phyloP scores from a whole-genome alignment of 768 basidiomycete species.

The Boletus rex-veris region DNA sequence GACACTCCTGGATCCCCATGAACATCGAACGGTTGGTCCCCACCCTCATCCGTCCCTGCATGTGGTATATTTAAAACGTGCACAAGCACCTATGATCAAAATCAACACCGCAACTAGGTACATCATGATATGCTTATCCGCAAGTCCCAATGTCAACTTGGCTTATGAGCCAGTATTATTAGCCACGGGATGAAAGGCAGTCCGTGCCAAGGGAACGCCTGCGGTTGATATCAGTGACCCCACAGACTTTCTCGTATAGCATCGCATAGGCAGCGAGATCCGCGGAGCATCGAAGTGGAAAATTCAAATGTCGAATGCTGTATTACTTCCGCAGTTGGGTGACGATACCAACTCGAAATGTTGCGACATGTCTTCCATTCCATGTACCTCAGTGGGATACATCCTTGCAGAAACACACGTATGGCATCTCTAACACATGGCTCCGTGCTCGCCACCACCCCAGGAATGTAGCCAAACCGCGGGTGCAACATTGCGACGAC shows the following conservation, averaged over 20 bases:
- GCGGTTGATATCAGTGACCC: conserved; percentile 1
- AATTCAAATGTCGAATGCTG: conserved; percentile 12
- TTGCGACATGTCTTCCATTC: conserved; percentile 14
- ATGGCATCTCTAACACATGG: not conserved
- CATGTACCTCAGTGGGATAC: conserved; percentile 6
- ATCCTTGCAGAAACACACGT: not conserved
- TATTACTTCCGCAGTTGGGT: conserved; percentile 11
- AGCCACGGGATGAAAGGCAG: conserved; percentile 11
- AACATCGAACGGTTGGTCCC: not conserved
- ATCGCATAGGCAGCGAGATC: conserved; percentile 12
- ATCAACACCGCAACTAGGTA: not conserved
- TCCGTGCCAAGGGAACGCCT: not conserved
- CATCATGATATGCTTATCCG: conserved; percentile 10
- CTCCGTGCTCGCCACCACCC: conserved; percentile 5
- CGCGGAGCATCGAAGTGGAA: conserved; percentile 12
- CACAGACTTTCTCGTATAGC: conserved; percentile 12
- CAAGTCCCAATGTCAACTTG: not conserved
- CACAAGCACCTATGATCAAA: not conserved
- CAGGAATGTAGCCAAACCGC: conserved; percentile 8
- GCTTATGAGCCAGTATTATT: conserved; percentile 4
- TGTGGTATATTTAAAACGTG: conserved; percentile 1
- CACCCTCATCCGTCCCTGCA: conserved; percentile 8
- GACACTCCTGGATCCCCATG: conserved; percentile 4
- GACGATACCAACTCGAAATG: conserved; percentile 3
- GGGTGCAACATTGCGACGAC: not conserved